Evolutionary conservation across 2,329 filamentous ascomycete species (phyloP), one percentile per base, ranked within the genome.

Genomic region (Aureobasidium sp.): DNA sequence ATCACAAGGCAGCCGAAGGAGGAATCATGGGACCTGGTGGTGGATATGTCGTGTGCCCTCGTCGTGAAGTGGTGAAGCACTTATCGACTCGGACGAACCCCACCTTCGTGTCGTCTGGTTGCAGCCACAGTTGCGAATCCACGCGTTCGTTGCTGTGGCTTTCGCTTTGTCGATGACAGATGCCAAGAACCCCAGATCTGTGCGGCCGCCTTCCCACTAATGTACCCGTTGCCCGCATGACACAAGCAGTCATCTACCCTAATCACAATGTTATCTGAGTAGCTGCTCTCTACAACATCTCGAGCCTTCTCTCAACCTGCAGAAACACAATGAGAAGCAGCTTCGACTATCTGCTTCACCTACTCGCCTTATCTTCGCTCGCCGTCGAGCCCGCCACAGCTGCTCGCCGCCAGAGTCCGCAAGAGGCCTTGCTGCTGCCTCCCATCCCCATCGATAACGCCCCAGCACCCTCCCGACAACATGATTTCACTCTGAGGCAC

Each of bases 401-500:
- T 29, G 37, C 51, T 20, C 53, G 61, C 37, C 52, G 53, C 46
- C 27, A 29, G 10, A 51, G 62, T 1, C 59, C 56, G 1, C 62
- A 64, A 58, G 52, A 65, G n/a, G 60, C 58, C 8, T 32, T 65
- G 12, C 44, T 65, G n/a, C 56, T 65, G 9, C 64, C 64, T 44
- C 64, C 64, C 41, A 46, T 50, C 17, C 44, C 42, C 17, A 42
- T 55, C 15, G 27, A 34, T 15, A 23, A 34, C 20, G 10, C 39
- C 17, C 52, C 46, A 17, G 17, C 36, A 5, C 47, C 29, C 3
- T 29, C 52, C 5, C 46, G n/a, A 23, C 46, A 64, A 17, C 64
- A 63, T 63, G 67, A 66, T 29, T 74, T 74, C 61, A 86, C 82
- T 7, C 83, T 99, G 62, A 87, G 91, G 69, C 93, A 99, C 75